Base-by-base conservation (phyloP, 768 basidiomycete genomes). In the Thelephora ganbajun region DNA sequence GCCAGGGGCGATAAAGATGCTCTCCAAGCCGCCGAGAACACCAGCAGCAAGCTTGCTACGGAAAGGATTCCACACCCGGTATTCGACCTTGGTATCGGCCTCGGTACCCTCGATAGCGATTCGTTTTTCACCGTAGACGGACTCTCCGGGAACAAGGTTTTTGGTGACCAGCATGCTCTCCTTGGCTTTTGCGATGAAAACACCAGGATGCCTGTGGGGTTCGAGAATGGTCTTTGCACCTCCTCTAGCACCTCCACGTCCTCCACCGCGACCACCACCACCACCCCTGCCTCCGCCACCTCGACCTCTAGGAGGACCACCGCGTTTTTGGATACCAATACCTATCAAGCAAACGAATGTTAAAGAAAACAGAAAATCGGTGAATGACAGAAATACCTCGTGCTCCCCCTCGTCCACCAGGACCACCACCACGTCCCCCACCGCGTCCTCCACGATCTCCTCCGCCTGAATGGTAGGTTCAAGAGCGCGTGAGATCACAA, bases 51-150 rank as follows among this genome's bases (percentile, higher is more conserved):
- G 65, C 72, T 98, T 99, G 61, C 77, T 80, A 55, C 96, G 77
- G 80, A 99, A 99, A 43, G 96, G 96, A 70, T 99, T 99, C 96
- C 96, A 99, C 26, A 99, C 96, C 48, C 96, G 76, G 67, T 97
- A 99, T 67, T 99, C 96, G 54, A 79, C 73, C 70, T 99, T 99
- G 50, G 83, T 85, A 37, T 75, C 83, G 39, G 83, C 85, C 16
- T 71, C 76, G 39, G 73, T 79, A 16, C 67, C 69, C 12, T 92
- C 89, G 58, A 97, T 77, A 13, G 83, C 79, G 65, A 97, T 91
- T 61, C 94, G 76, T 71, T 99, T 99, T 67, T 99, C 96, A 51
- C 96, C 96, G 63, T 99, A 99, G 9, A 99, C 94, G 6, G 86
- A 85, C 61, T 98, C 96, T 42, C 96, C 96, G 1, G 96, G 96